These are phyloP conservation scores for Gentiana dahurica DNA, from an alignment of 257 asterid species.

Conservation along the genomic window DNA sequence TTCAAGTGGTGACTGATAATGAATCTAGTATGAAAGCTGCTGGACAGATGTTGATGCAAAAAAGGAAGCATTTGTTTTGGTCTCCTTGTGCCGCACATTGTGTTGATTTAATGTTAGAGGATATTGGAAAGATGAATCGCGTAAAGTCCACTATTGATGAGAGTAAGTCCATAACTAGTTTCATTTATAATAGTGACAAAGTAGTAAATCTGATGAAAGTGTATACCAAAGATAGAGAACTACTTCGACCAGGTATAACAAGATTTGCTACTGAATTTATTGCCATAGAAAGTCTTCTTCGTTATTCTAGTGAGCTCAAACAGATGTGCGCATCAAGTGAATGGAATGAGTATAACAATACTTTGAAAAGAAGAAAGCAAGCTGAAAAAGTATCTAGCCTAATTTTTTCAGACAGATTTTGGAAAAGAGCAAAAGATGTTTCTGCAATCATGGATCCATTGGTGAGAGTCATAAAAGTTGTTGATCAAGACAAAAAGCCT, in stretches of 20 bases:
- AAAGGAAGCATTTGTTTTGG: neutral
- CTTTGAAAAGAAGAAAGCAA: neutral
- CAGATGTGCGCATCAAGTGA: conserved; percentile 1
- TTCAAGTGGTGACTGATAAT: neutral
- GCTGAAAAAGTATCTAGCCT: neutral
- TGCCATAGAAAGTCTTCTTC: neutral
- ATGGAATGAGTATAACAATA: neutral
- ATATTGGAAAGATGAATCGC: neutral
- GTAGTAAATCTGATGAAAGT: neutral
- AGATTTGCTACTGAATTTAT: neutral
- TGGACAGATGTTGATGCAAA: neutral
- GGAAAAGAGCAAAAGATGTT: neutral
- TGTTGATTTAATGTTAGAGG: too few species aligned
- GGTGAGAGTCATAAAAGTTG: neutral
- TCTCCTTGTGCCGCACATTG: neutral
- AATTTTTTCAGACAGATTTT: neutral
- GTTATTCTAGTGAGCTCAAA: neutral
- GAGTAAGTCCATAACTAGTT: neutral
- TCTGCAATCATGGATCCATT: neutral
- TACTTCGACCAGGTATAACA: neutral
- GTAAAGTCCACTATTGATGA: neutral
- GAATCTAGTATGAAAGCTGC: neutral
- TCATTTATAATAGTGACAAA: neutral
- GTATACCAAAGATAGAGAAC: neutral
- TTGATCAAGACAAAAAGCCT: neutral